Percentiles rank a stretch among this genome's conserved stretches.
These are phyloP conservation scores for Liriodendron chinense DNA, from an alignment of 164 flowering plant species.

Conservation along the genomic window DNA sequence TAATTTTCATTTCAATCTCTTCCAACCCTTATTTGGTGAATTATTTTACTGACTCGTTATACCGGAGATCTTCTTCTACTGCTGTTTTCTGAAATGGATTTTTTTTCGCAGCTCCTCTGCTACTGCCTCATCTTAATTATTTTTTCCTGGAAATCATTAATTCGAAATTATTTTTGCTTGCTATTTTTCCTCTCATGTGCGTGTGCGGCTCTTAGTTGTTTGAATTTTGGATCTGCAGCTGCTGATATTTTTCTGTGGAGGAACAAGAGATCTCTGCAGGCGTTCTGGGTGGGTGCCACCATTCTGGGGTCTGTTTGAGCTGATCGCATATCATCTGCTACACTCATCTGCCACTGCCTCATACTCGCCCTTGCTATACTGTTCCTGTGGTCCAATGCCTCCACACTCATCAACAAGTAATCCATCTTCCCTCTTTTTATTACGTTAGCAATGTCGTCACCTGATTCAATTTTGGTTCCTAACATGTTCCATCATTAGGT, in stretches of 20 bases:
- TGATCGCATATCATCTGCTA: constrained; percentile 75
- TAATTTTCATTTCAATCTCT: too few relatives aligned
- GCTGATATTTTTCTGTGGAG: constrained; percentile 96
- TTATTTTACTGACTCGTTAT: too few relatives aligned
- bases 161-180: neutral
- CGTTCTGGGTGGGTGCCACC: constrained; percentile 73
- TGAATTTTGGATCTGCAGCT: constrained; percentile 40
- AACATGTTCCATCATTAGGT: constrained; percentile 27
- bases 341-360: constrained; percentile 61
- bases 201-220: neutral
- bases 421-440: neutral
- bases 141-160: neutral
- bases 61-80: too few relatives aligned
- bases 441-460: neutral
- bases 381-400: constrained; percentile 80
- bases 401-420: constrained; percentile 75
- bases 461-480: neutral
- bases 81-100: too few relatives aligned
- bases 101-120: too few relatives aligned
- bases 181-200: too few relatives aligned
- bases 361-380: constrained; percentile 61
- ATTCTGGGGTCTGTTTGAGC: constrained; percentile 80
- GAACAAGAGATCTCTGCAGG: constrained; percentile 78
- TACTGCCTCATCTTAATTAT: too few relatives aligned
- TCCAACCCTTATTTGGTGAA: neutral